A percentile compares a stretch with the other conserved stretches of the same genome.
Evolutionary conservation across 495 filamentous ascomycete species (phyloP).

Genomic region (Hypoxylon perforatum): DNA sequence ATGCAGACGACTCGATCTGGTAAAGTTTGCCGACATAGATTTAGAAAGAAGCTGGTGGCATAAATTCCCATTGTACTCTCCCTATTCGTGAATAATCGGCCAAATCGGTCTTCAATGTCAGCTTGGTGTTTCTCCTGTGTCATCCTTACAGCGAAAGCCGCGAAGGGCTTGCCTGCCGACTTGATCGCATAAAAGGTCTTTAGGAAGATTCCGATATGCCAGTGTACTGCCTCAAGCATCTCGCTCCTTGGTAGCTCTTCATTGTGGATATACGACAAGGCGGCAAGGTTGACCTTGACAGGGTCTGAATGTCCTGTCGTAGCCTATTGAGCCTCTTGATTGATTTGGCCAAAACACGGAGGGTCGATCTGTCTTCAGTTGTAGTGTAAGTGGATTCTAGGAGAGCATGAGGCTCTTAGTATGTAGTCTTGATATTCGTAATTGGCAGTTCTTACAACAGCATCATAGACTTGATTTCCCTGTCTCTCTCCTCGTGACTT

Average conservation of each 20-base stretch:
- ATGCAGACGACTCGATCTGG: neutral
- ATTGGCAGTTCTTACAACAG: neutral
- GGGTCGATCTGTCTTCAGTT: neutral
- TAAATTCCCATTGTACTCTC: neutral
- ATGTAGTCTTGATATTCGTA: neutral
- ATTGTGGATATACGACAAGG: neutral
- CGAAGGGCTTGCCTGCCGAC: neutral
- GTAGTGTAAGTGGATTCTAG: neutral
- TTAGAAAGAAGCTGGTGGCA: neutral
- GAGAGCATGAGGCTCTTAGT: constrained; percentile 16
- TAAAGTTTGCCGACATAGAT: neutral
- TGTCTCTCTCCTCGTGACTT: neutral
- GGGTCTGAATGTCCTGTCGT: neutral
- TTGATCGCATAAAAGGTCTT: too few relatives aligned
- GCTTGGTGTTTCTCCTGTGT: neutral
- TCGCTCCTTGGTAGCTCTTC: neutral
- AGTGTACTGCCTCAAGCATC: neutral
- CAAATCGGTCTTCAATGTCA: neutral
- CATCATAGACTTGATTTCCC: neutral
- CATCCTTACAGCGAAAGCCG: neutral
- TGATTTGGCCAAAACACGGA: neutral
- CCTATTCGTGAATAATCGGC: neutral
- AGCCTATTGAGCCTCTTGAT: neutral
- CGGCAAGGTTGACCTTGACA: neutral
- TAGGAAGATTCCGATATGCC: too few relatives aligned